These are phyloP conservation scores for Annona squamosa DNA, from an alignment of 164 flowering plant species.

Conservation along the genomic window DNA sequence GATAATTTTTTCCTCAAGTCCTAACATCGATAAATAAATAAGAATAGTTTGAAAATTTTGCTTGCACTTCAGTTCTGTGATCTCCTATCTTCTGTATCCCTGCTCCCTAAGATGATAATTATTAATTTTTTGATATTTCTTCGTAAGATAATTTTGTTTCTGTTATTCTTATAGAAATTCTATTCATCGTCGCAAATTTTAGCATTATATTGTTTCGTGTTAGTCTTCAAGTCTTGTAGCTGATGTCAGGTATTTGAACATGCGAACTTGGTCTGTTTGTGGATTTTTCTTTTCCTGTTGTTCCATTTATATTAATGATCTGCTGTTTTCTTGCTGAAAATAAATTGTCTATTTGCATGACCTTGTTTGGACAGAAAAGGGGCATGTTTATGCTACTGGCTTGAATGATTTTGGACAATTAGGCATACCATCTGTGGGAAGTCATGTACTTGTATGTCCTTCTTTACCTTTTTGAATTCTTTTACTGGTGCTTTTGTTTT, in stretches of 20 bases:
- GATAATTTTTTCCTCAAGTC: too few relatives aligned
- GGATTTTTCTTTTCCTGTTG: background rate
- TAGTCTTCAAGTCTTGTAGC: background rate
- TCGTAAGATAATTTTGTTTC: too few relatives aligned
- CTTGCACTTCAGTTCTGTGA: background rate
- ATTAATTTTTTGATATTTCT: too few relatives aligned
- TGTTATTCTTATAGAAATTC: too few relatives aligned
- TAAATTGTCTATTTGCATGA: slow-evolving; percentile 7
- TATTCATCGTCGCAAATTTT: too few relatives aligned
- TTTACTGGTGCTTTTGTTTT: background rate
- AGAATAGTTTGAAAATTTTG: background rate
- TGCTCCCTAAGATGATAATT: background rate
- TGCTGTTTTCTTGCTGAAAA: background rate
- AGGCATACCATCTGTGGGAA: slow-evolving; percentile 41
- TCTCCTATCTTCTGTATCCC: background rate
- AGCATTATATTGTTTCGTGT: background rate
- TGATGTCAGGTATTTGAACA: background rate
- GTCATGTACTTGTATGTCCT: slow-evolving; percentile 45
- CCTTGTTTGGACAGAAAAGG: slow-evolving; percentile 50
- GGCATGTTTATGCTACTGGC: slow-evolving; percentile 82
- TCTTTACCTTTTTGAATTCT: slow-evolving; percentile 7
- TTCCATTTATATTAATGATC: background rate
- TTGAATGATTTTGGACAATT: slow-evolving; percentile 96
- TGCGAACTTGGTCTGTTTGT: background rate
- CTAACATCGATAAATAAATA: too few relatives aligned